Percentiles rank a stretch among this genome's conserved stretches.
Conservation (phyloP, 805 yeast species). For the Wickerhamomyces alni region DNA sequence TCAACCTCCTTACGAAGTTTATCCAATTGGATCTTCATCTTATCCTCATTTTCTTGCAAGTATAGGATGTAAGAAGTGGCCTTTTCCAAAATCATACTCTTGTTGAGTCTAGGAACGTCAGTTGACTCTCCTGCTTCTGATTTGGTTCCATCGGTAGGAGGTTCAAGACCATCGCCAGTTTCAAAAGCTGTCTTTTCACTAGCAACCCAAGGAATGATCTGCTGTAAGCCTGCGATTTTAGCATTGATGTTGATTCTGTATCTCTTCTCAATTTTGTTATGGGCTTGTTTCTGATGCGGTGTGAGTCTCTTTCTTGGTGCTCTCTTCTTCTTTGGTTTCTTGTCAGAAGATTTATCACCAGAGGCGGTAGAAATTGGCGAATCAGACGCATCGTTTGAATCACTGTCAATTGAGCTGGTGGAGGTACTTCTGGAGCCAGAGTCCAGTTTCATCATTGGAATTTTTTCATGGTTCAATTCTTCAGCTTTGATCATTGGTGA, state of each 20-base stretch:
- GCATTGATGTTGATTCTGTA: slow-evolving; percentile 69
- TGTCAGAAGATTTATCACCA: slow-evolving; percentile 1
- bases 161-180: slow-evolving; percentile 23
- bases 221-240: slow-evolving; percentile 61
- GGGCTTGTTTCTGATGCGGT: slow-evolving; percentile 60
- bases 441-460: slow-evolving; percentile 8
- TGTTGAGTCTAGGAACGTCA: slow-evolving; percentile 43
- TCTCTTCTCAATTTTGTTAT: slow-evolving; percentile 65
- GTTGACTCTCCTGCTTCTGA: slow-evolving; percentile 1
- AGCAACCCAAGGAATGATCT: slow-evolving; percentile 63
- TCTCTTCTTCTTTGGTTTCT: slow-evolving; percentile 35
- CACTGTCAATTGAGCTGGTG: slow-evolving; percentile 11
- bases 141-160: slow-evolving; percentile 5
- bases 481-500: slow-evolving; percentile 26
- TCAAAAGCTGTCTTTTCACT: slow-evolving; percentile 59
- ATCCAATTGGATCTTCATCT: slow-evolving; percentile 27
- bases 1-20: slow-evolving; percentile 21
- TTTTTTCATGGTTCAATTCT: slow-evolving; percentile 5
- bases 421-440: slow-evolving; percentile 6
- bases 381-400: background rate
- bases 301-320: slow-evolving; percentile 52
- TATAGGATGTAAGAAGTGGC: slow-evolving; percentile 56
- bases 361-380: too few species aligned
- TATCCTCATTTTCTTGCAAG: slow-evolving; percentile 44
- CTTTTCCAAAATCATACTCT: slow-evolving; percentile 61